Base-by-base conservation (phyloP, 768 basidiomycete species). In the Leccinum incarnatum region DNA sequence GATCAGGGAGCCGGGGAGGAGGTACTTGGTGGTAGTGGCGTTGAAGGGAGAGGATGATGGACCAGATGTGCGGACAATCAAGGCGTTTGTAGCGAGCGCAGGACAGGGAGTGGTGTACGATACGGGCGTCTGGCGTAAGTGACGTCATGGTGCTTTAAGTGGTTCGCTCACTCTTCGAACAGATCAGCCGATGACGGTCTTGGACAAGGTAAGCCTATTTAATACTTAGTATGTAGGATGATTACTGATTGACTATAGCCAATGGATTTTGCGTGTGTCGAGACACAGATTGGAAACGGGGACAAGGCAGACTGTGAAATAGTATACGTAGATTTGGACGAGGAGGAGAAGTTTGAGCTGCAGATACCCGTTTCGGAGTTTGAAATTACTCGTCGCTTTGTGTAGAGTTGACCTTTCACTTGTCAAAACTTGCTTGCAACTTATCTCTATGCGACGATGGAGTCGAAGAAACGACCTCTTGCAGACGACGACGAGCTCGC, bases 111-210 rank as follows among this genome's bases (percentile, higher is more conserved):
- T 98, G 51, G 81, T 89, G 25, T 99, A 98, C 71, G 77, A 87
- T 62, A 82, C 81, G 2, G 92, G 85, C 3, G 77, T 93, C 46
- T 98, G 97, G 95, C 95, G 93, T 96, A 64, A 81, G 94, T 88
- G 48, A 23, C 21, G 7, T 49, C 25, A 19, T 46, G 12, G 10
- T 46, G 25, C 14, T 23, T 12, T 5, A 21, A 9, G 6, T 21
- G 6, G 49, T 29, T 48, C 34, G 34, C 62, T 72, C 27, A 62
- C 45, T 14, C 12, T 12, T 48, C 10, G 7, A 64, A 50, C 70
- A 95, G 94, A 98, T 75, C 95, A 97, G 78, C 95, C 96, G 2
- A 91, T 96, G 83, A 86, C 93, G 23, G 87, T 89, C 3, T 71
- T 95, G 54, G 82, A 83, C 64, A 83, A 83, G 78, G 91, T 89